Evolutionary conservation across 805 yeast species (phyloP), one percentile per base, ranked within the genome.

Genomic region (Candida sanyiensis): DNA sequence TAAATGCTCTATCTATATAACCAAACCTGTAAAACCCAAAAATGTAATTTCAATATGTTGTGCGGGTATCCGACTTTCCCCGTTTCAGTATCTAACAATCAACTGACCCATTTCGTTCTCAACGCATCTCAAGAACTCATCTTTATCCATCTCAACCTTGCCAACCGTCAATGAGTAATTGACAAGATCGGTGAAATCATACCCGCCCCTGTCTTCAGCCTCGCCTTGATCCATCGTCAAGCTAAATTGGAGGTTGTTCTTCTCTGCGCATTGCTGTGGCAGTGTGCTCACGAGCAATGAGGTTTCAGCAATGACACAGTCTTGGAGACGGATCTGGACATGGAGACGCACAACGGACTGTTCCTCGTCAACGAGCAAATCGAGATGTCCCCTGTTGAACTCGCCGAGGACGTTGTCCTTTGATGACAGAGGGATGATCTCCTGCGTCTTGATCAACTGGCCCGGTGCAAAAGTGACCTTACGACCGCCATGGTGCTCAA

Each of bases 361-460:
- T 16, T 48, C 50, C 22, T 46, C 48, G 21, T 46, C 45, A 3
- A 48, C 8, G 16, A 42, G 7, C 7, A 48, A 26, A 19, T 48
- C 52, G 12, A 48, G 28, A 27, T 48, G 52, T 16, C 35, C 37
- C 2, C 13, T 24, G 15, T 33, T 24, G 3, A 12, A 13, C 19
- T 19, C 31, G 18, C 28, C 26, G 12, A 5, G 15, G 6, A 23
- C 17, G 11, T 25, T 29, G 18, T 38, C 37, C 21, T 41, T 41
- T 3, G 17, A 12, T 7, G n/a, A 11, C 11, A 37, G 12, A 18
- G 42, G 42, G 5, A 42, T 28, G 15, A 40, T 15, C 13, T 38
- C 39, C 26, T 44, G 37, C 10, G 25, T 34, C 21, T 38, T 38
- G 6, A 34, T 18, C 12, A 38, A 22, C 2, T 34, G 32, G n/a